Evolutionary conservation across 163 green algal species (phyloP).

Genomic region (Smithsoniella earleae): DNA sequence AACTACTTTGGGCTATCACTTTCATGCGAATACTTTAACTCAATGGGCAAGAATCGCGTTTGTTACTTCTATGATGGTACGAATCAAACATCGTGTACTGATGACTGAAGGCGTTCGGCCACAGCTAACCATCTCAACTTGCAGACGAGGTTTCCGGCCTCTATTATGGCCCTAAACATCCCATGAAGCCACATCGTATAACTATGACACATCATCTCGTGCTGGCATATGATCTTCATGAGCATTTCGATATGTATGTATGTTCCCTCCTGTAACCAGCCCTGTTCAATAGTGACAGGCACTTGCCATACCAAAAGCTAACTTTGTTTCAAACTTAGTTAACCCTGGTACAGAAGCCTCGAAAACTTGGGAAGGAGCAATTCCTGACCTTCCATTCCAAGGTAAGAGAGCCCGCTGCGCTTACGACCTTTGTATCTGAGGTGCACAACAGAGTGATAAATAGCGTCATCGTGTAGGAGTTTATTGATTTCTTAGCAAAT

Average conservation of each 20-base stretch:
- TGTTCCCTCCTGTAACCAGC: conserved; percentile 25
- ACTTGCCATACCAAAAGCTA: too few species aligned
- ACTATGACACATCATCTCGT: conserved; percentile 89
- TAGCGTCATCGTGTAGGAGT: not conserved
- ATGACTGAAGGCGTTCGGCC: not conserved
- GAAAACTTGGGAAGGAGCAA: conserved; percentile 14
- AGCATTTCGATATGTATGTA: conserved; percentile 74
- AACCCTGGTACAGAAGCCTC: conserved; percentile 4
- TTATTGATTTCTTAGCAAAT: conserved; percentile 7
- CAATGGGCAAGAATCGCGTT: conserved; percentile 41
- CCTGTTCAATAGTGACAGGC: too few species aligned
- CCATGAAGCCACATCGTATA: conserved; percentile 96
- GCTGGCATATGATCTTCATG: conserved; percentile 81
- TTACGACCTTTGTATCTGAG: not conserved
- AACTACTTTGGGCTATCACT: not conserved
- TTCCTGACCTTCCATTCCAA: conserved; percentile 22
- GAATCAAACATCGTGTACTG: not conserved
- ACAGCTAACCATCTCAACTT: not conserved
- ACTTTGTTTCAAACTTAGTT: too few species aligned
- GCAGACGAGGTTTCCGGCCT: conserved; percentile 71
- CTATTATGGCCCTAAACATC: conserved; percentile 93
- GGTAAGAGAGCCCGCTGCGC: not conserved
- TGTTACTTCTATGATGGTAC: conserved; percentile 51
- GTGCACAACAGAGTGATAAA: not conserved
- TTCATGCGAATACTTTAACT: too few species aligned